Conservation (phyloP, 1,139 yeast genomes). For the Maudiozyma humilis region DNA sequence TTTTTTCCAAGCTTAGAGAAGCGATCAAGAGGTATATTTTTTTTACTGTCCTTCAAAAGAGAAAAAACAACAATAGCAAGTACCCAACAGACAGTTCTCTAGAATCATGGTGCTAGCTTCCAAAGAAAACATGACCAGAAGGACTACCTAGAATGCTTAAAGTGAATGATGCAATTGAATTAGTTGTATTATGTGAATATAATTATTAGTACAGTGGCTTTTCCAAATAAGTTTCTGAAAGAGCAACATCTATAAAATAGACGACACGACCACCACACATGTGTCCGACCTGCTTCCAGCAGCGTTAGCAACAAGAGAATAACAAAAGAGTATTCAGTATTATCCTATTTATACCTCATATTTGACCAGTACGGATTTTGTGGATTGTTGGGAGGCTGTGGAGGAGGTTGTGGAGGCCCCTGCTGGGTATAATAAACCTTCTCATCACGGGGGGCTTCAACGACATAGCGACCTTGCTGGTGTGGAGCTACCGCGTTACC, state of each 20-base stretch:
- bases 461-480: background rate
- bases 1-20: no score
- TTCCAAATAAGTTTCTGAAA: background rate
- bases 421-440: background rate
- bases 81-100: no score
- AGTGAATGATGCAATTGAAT: background rate
- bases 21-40: no score
- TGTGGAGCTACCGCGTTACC: background rate
- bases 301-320: no score
- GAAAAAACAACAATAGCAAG: no score
- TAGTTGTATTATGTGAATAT: background rate
- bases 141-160: background rate
- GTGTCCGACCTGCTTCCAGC: no score
- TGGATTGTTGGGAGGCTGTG: background rate
- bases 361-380: slow-evolving; percentile 1
- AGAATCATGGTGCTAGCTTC: background rate
- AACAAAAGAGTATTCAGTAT: no score
- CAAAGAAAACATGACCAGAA: background rate
- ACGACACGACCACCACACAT: background rate
- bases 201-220: background rate
- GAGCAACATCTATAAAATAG: background rate
- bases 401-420: background rate
- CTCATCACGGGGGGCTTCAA: background rate
- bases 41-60: no score
- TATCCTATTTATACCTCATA: slow-evolving; percentile 1